Conservation (phyloP, 208 protist genomes). For the Willaertia magna region DNA sequence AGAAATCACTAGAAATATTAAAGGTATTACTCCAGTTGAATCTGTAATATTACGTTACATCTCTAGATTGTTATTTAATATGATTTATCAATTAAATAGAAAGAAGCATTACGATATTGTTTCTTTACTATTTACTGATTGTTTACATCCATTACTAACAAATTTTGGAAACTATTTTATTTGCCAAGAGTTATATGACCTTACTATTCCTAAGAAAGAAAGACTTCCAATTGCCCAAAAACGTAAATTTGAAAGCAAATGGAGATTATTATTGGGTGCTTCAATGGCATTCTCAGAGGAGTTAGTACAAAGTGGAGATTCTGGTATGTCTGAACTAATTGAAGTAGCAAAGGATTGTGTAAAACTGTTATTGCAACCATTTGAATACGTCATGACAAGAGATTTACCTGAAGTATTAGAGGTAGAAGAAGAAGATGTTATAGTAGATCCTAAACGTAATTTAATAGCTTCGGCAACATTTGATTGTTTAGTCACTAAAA, state of each 20-base stretch:
- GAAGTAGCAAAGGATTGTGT: background rate
- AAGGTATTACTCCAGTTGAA: background rate
- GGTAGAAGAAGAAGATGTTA: background rate
- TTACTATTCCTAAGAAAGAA: background rate
- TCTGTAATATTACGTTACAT: background rate
- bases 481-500: background rate
- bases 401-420: background rate
- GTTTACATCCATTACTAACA: background rate
- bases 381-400: background rate
- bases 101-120: background rate
- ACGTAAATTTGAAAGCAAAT: background rate
- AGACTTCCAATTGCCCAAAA: background rate
- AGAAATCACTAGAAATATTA: background rate
- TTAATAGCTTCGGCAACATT: background rate
- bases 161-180: background rate
- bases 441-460: background rate
- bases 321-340: background rate
- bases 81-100: background rate
- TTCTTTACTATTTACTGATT: background rate
- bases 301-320: background rate
- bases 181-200: background rate
- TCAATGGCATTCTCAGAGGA: background rate
- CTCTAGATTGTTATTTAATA: background rate
- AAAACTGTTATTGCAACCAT: background rate
- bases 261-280: background rate